Evolutionary conservation across 345 rosid species (phyloP), one percentile per base, ranked within the genome.

Genomic region (Adansonia digitata): DNA sequence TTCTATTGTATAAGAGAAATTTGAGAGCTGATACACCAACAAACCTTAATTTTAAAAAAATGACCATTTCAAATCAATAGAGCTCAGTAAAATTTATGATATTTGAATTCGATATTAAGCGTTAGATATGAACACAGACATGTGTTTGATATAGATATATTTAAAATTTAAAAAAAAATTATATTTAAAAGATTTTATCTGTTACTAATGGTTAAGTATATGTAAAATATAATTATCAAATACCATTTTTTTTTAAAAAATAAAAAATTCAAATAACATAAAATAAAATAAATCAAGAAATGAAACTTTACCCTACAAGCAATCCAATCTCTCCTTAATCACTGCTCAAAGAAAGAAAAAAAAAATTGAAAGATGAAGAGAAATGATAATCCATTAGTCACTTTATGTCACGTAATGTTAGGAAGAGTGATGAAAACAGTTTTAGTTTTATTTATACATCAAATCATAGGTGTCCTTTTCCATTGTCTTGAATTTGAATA

Each of bases 371-470:
- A 46, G 43, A 48, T 42, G 49, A 66, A 66, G 62, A 37, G 27
- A 73, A 17, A 74, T 53, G 46, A 2, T 45, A 40, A 79, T 78
- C 29, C 29, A 61, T 13, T 31, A 73, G 72, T 62, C 18, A 55
- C 74, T 69, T 73, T 72, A 75, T 59, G 74, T 76, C 74, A 53
- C 75, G 9, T 35, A 65, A 49, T 13, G 63, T 13, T 71, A 64
- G 22, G 24, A 46, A 73, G 62, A 66, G 51, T 13, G 72, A 72
- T 22, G 3, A 55, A 59, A 56, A 13, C 9, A 63, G 15, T 45
- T 49, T 35, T 24, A 5, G 48, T 45, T 56, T 17, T n/a, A n/a
- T 60, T 39, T 7, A 20, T 31, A 22, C 18, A 29, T 48, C 42
- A 57, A 71, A 18, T 69, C 17, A 74, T 70, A n/a, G 27, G 2